Percentiles rank a stretch among this genome's conserved stretches.
Evolutionary conservation across 352 stramenopile genomes (phyloP).

Genomic region (Phytophthora ohioensis): DNA sequence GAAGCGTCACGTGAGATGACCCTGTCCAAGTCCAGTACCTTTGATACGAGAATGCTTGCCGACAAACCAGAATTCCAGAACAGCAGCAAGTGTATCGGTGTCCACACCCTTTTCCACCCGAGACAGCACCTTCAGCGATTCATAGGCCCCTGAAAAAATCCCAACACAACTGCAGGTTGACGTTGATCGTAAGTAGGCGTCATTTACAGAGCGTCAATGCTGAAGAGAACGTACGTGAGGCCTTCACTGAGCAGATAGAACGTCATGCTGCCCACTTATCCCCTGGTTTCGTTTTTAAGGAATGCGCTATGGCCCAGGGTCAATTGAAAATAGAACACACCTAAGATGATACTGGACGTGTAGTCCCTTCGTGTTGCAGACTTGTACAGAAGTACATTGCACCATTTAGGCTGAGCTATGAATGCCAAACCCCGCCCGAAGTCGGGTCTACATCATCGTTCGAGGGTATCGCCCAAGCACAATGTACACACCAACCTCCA

Average conservation of each 20-base stretch:
- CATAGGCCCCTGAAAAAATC: slow-evolving; percentile 69
- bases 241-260: slow-evolving; percentile 80
- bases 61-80: slow-evolving; percentile 73
- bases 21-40: neutral
- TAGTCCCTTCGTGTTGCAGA: too few relatives aligned
- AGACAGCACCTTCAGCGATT: slow-evolving; percentile 78
- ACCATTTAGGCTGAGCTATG: slow-evolving; percentile 3
- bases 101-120: slow-evolving; percentile 66
- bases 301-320: slow-evolving; percentile 17
- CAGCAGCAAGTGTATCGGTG: slow-evolving; percentile 49
- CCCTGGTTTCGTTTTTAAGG: slow-evolving; percentile 5
- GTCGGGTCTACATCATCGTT: slow-evolving; percentile 1
- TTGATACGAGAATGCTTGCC: neutral
- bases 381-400: too few relatives aligned
- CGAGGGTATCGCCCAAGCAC: slow-evolving; percentile 11
- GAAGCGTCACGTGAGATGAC: neutral
- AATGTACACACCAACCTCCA: slow-evolving; percentile 3
- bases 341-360: too few relatives aligned
- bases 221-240: slow-evolving; percentile 54
- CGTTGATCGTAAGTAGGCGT: neutral
- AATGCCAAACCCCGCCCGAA: slow-evolving; percentile 15
- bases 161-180: slow-evolving; percentile 50
- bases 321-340: slow-evolving; percentile 31
- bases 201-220: neutral
- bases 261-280: slow-evolving; percentile 44